A percentile compares a stretch with the other conserved stretches of the same genome.
Evolutionary conservation across 371 early-diverging fungal genomes (phyloP).

Genomic region (Mortierella sp.): DNA sequence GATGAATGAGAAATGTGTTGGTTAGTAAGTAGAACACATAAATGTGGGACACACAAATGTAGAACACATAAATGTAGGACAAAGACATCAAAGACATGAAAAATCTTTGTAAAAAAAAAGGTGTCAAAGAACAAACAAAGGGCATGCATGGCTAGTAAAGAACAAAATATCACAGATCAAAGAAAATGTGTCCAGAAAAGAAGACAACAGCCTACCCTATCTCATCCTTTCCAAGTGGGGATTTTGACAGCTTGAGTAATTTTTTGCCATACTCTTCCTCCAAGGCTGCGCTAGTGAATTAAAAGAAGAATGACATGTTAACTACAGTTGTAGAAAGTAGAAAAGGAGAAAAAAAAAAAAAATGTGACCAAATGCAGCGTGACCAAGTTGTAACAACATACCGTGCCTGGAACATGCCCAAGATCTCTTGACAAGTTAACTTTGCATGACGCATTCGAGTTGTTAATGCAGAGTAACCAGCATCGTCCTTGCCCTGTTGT

Average conservation of each 20-base stretch:
- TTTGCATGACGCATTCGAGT: constrained; percentile 87
- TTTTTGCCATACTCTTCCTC: constrained; percentile 93
- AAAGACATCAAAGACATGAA: no score
- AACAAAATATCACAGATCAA: no score
- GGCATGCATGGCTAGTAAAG: no score
- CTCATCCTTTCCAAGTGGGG: constrained; percentile 87
- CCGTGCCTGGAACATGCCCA: constrained; percentile 64
- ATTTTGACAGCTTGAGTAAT: constrained; percentile 81
- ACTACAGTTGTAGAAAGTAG: neutral
- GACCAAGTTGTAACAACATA: constrained; percentile 16
- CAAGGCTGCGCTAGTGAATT: constrained; percentile 73
- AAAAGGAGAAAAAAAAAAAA: neutral
- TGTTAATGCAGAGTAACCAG: constrained; percentile 86
- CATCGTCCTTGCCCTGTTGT: constrained; percentile 84
- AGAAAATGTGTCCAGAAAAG: no score
- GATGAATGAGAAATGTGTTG: neutral
- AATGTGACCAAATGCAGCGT: neutral
- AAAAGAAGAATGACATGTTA: neutral
- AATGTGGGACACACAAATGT: no score
- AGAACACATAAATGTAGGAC: no score
- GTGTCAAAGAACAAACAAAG: no score
- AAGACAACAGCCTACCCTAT: no score
- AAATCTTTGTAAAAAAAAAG: no score
- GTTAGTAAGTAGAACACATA: neutral
- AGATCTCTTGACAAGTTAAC: constrained; percentile 85